phyloP scores from a whole-genome alignment of 2,329 filamentous ascomycete genomes.

The Ceratocystis harringtonii region DNA sequence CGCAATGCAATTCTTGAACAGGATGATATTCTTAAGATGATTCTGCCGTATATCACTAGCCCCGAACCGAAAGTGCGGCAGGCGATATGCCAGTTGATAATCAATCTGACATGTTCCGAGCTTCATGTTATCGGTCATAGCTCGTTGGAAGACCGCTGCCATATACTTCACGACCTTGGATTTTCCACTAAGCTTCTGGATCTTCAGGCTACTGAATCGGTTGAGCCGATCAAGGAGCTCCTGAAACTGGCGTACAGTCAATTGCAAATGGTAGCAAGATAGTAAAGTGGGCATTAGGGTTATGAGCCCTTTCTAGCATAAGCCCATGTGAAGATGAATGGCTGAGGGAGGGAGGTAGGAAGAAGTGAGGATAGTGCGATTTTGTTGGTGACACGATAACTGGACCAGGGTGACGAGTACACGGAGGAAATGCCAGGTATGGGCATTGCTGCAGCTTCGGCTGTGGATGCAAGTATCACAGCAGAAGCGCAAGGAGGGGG shows the following conservation, averaged over 20 bases:
- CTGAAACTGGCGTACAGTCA: constrained; percentile 50
- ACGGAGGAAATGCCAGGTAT: background rate
- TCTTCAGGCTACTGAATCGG: constrained; percentile 49
- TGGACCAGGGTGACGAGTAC: background rate
- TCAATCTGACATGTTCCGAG: constrained; percentile 74
- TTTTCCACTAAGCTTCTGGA: constrained; percentile 51
- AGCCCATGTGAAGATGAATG: no score
- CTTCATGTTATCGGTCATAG: constrained; percentile 45
- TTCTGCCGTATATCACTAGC: constrained; percentile 60
- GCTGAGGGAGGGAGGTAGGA: background rate
- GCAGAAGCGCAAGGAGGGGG: background rate
- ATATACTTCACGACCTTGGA: constrained; percentile 55
- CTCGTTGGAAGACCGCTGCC: constrained; percentile 46
- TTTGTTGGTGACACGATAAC: background rate
- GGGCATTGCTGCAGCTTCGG: background rate
- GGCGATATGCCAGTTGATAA: constrained; percentile 68
- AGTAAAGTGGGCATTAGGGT: background rate
- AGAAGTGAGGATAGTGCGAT: background rate
- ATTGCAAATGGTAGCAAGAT: background rate
- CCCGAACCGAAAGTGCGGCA: constrained; percentile 58
- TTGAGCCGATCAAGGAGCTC: constrained; percentile 70
- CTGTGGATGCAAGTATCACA: background rate
- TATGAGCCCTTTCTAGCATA: background rate
- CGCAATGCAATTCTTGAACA: constrained; percentile 65
- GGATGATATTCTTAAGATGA: constrained; percentile 54